Evolutionary conservation across 2,329 filamentous ascomycete genomes (phyloP), one percentile per base, ranked within the genome.

Genomic region (Lasiodiplodia theobromae): DNA sequence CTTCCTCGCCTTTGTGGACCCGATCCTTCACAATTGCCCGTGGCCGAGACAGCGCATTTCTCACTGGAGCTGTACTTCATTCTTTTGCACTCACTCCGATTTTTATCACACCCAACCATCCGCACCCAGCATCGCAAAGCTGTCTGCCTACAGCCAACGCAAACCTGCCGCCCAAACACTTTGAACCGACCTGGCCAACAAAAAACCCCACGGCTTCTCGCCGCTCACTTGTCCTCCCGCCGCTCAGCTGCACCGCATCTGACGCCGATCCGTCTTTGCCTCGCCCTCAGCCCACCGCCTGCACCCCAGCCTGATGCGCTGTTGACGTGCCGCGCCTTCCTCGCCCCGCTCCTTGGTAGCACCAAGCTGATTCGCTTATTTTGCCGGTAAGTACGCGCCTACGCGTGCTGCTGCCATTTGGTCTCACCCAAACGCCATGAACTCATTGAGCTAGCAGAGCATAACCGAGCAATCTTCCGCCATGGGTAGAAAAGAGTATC

Each of bases 401-500:
- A 10, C 11, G 4, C 34, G 40, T 4, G 16, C 40, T 23, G 25
- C 1, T 7, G 16, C 14, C 37, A 5, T 60, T 16, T 14, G 12
- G 12, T 18, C 62, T 53, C 51, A n/a, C 3, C 31, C 16, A 14
- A 67, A n/a, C 14, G 47, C 54, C 11, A 11, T n/a, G 23, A 34
- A 53, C 14, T 64, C 11, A 67, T 28, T 49, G 16, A 56, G 28
- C 31, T 25, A 57, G 40, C 31, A 72, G 73, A 34, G 25, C 60
- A 8, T n/a, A 28, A 40, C 60, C 51, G 60, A 57, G 37, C 54
- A 10, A 8, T 21, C 21, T 31, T 28, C 51, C 72, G 78, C 16
- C 67, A 94, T 94, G 92, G 86, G 89, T 71, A 85, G 89, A 69
- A 87, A 86, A 73, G 85, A 86, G 44, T 94, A 92, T 77, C 83